A percentile compares a stretch with the other conserved stretches of the same genome.
phyloP scores from a whole-genome alignment of 768 basidiomycete species.

The Auriscalpium microsporum region DNA sequence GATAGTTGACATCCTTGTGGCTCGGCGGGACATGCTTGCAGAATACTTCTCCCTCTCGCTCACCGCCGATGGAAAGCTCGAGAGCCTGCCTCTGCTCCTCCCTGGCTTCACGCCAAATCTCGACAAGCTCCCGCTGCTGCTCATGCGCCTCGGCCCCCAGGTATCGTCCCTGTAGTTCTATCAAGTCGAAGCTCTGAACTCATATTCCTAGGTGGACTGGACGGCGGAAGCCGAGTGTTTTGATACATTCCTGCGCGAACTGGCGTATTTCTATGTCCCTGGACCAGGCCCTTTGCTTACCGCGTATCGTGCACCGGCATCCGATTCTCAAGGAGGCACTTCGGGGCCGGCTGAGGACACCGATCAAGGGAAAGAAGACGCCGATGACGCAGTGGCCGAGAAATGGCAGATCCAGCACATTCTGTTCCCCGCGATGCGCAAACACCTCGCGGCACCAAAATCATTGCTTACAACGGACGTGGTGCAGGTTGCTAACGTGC shows the following conservation, averaged over 20 bases:
- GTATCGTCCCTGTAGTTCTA: slow-evolving; percentile 29
- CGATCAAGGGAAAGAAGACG: slow-evolving; percentile 19
- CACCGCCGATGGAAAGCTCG: slow-evolving; percentile 54
- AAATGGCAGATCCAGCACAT: slow-evolving; percentile 88
- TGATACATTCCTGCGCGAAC: slow-evolving; percentile 72
- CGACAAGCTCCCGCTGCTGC: slow-evolving; percentile 79
- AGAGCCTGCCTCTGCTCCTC: slow-evolving; percentile 74
- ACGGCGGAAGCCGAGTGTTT: slow-evolving; percentile 79
- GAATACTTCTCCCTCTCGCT: slow-evolving; percentile 88
- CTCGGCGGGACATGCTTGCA: slow-evolving; percentile 70
- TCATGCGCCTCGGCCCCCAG: slow-evolving; percentile 90
- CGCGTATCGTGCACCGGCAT: slow-evolving; percentile 8
- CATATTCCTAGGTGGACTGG: slow-evolving; percentile 74
- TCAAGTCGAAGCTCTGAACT: neutral
- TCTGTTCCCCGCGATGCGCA: slow-evolving; percentile 78
- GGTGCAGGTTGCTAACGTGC: slow-evolving; percentile 81
- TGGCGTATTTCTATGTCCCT: slow-evolving; percentile 87
- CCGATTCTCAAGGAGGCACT: slow-evolving; percentile 4
- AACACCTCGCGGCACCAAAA: slow-evolving; percentile 63
- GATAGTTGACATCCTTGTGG: slow-evolving; percentile 52
- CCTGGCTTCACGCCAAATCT: slow-evolving; percentile 87
- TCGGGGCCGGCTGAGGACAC: slow-evolving; percentile 1
- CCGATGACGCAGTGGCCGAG: slow-evolving; percentile 44
- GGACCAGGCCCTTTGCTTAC: slow-evolving; percentile 30
- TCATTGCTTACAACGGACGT: slow-evolving; percentile 64